These are phyloP conservation scores for Aspergillus diversus DNA, from an alignment of 495 filamentous ascomycete species.

Conservation along the genomic window DNA sequence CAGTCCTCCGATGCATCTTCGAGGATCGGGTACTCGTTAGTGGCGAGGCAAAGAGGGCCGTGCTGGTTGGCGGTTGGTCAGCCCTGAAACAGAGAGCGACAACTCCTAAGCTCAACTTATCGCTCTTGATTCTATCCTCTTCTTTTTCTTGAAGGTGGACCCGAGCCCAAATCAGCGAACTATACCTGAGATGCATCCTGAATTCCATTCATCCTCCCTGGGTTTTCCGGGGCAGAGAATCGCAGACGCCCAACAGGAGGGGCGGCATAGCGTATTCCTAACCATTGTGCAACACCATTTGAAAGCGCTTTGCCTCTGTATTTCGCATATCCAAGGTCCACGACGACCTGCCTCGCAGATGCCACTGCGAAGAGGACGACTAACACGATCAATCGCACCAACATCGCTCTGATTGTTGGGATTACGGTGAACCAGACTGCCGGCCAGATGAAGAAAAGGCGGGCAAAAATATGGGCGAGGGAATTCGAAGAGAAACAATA, in stretches of 20 bases:
- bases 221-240: slow-evolving; percentile 63
- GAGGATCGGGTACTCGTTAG: slow-evolving; percentile 39
- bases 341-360: slow-evolving; percentile 30
- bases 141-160: background rate
- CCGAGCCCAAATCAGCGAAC: background rate
- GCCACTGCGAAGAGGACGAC: slow-evolving; percentile 27
- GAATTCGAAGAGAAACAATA: too few species aligned
- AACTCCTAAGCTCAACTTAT: background rate
- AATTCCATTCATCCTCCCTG: slow-evolving; percentile 38
- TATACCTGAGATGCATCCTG: slow-evolving; percentile 50
- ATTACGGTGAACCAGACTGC: background rate
- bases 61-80: slow-evolving; percentile 35
- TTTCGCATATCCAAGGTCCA: slow-evolving; percentile 48
- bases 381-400: slow-evolving; percentile 19
- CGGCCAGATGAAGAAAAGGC: too few species aligned
- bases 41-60: slow-evolving; percentile 57
- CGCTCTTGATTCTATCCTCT: background rate
- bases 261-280: slow-evolving; percentile 68
- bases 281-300: slow-evolving; percentile 62
- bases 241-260: slow-evolving; percentile 60
- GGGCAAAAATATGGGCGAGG: too few species aligned
- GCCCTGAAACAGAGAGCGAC: background rate
- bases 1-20: slow-evolving; percentile 66
- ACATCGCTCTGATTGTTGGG: slow-evolving; percentile 1
- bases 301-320: slow-evolving; percentile 40